Evolutionary conservation across 169 alveolate genomes (phyloP), one percentile per base, ranked within the genome.

Genomic region (Plasmodium cynomolgi): DNA sequence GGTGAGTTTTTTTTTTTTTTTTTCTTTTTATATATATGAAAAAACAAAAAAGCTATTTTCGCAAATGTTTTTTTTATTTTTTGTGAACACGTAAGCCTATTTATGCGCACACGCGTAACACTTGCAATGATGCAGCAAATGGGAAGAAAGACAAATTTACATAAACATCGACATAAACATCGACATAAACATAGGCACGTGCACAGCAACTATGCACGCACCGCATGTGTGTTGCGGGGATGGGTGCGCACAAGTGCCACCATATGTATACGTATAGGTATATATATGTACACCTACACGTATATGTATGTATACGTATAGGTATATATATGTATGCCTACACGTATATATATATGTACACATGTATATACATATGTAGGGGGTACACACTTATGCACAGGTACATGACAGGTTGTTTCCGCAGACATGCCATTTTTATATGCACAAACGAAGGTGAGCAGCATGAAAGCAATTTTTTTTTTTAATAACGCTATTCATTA

Each of bases 201-300:
- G 71, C 84, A 80, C 31, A 80, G 50, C 26, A 41, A 3, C 37
- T 75, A 75, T 33, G 44, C 44, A 23, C 56, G 33, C 34, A 23
- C 15, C 15, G 31, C 56, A 41, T 23, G 71, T 26, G 9, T 17
- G 33, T 68, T 26, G 37, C 29, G 77, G 15, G 37, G 2, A 34
- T 80, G 17, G 11, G 17, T 6, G 56, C 58, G 37, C 84, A 15
- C 31, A 80, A 13, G 29, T 15, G 54, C 79, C 29, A 29, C 33
- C 33, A 7, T 84, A 39, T 72, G 75, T 72, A 84, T 26, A 72
- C 34, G 75, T n/a, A 37, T 83, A 71, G 31, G 74, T 71, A 84
- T 41, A 84, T 84, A 54, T 54, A 84, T 4, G 75, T 72, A 56
- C 39, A 41, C 15, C n/a, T n/a, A n/a, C n/a, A n/a, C n/a, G 77